phyloP scores from a whole-genome alignment of 352 stramenopile species.

The Aphanomyces stellatus region DNA sequence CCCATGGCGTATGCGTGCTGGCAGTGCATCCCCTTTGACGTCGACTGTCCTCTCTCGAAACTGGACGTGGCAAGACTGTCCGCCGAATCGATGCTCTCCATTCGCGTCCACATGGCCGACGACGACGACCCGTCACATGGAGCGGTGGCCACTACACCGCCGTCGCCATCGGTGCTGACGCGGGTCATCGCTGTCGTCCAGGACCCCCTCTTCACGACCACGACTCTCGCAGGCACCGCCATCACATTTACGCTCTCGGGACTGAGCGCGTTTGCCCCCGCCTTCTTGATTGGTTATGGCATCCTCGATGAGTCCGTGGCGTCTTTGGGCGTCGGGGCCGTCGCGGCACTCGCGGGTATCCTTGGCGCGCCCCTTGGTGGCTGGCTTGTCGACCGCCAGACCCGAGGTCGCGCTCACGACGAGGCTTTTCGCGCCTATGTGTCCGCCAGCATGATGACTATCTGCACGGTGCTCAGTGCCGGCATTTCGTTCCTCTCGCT shows the following conservation, averaged over 20 bases:
- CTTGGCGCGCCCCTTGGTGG: constrained; percentile 7
- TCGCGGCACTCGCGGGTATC: not conserved
- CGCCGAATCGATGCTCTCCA: not conserved
- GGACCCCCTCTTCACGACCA: not conserved
- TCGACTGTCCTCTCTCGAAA: not conserved
- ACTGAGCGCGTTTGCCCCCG: not conserved
- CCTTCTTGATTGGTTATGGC: constrained; percentile 3
- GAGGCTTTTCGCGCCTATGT: not conserved
- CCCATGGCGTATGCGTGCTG: constrained; percentile 10
- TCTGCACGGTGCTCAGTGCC: not conserved
- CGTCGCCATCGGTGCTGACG: not conserved
- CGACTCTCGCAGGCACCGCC: not conserved
- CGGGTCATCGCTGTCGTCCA: not conserved
- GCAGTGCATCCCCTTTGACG: constrained; percentile 10
- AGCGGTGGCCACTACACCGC: not conserved
- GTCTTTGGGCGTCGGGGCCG: not conserved
- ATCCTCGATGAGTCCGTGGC: not conserved
- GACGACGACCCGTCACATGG: not conserved
- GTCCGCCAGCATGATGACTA: not conserved
- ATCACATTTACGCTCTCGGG: not conserved
- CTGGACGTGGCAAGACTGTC: too few relatives aligned
- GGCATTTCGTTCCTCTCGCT: not conserved
- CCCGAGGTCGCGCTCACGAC: not conserved
- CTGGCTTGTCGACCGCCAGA: not conserved
- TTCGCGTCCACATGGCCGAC: not conserved